Evolutionary conservation across 768 basidiomycete species (phyloP).

Genomic region (Termitomyces sp.): DNA sequence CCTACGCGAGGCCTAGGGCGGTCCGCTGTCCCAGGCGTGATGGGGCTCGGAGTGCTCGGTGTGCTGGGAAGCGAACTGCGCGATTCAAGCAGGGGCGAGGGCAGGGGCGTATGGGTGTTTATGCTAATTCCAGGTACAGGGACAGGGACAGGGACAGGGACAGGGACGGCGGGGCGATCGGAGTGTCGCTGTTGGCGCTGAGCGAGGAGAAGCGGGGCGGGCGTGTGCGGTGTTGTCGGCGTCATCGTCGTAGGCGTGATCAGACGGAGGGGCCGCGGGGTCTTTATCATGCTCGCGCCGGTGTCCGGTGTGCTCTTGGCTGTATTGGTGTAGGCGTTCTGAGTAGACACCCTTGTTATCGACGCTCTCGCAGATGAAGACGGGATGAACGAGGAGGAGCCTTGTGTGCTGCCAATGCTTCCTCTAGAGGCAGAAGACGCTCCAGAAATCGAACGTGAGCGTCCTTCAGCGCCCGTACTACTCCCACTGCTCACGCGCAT

Average conservation of each 20-base stretch:
- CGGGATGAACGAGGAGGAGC: neutral
- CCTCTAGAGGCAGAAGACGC: neutral
- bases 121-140: neutral
- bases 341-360: neutral
- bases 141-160: neutral
- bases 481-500: neutral
- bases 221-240: neutral
- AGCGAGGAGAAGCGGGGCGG: conserved; percentile 26
- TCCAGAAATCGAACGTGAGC: neutral
- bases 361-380: neutral
- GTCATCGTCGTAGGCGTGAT: neutral
- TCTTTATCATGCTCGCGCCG: neutral
- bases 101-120: conserved; percentile 18
- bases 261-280: neutral
- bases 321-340: neutral
- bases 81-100: conserved; percentile 30
- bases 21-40: neutral
- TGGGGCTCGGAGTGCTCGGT: neutral
- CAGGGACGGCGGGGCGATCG: neutral
- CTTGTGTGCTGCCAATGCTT: neutral
- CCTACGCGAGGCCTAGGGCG: conserved; percentile 58
- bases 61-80: conserved; percentile 15
- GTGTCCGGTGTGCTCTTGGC: neutral
- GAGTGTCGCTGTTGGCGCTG: conserved; percentile 12
- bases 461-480: neutral